These are phyloP conservation scores for Teunomyces kruisii DNA, from an alignment of 805 yeast genomes.

Conservation along the genomic window DNA sequence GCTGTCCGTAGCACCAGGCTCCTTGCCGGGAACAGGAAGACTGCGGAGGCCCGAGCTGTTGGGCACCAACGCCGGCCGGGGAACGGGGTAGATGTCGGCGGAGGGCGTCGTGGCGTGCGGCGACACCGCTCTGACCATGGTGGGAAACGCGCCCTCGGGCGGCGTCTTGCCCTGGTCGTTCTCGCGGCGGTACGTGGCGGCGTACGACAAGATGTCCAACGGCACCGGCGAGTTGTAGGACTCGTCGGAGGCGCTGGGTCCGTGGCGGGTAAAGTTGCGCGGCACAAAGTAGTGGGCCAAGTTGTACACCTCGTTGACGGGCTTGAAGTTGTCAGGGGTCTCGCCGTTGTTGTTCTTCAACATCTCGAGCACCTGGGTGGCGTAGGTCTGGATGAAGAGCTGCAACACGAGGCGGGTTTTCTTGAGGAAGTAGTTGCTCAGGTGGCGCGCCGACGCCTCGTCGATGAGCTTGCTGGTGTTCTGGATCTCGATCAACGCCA, in stretches of 20 bases:
- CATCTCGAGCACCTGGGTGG: slow-evolving; percentile 48
- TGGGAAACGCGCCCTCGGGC: not conserved
- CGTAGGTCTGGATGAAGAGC: slow-evolving; percentile 61
- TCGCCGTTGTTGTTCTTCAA: slow-evolving; percentile 23
- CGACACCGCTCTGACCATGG: not conserved
- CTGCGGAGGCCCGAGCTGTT: not conserved
- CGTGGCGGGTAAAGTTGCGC: not conserved
- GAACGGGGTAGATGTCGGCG: not conserved
- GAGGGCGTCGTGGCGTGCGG: not conserved
- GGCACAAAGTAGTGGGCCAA: slow-evolving; percentile 4
- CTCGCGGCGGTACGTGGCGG: slow-evolving; percentile 37
- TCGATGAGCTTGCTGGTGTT: slow-evolving; percentile 26
- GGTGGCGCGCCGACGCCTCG: slow-evolving; percentile 24
- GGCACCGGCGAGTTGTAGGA: slow-evolving; percentile 24
- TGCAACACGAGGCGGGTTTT: slow-evolving; percentile 58
- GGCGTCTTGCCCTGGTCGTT: slow-evolving; percentile 8
- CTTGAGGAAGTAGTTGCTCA: slow-evolving; percentile 48
- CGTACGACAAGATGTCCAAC: slow-evolving; percentile 40
- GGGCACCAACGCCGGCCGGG: not conserved
- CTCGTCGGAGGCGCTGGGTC: not conserved
- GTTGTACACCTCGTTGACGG: slow-evolving; percentile 9
- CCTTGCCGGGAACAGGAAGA: not conserved
- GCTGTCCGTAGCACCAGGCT: too few species aligned
- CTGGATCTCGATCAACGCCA: slow-evolving; percentile 38
- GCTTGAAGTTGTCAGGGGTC: slow-evolving; percentile 13